Percentiles rank a stretch among this genome's conserved stretches.
Conservation (phyloP, 768 basidiomycete species). For the Leccinum subgranulosum region DNA sequence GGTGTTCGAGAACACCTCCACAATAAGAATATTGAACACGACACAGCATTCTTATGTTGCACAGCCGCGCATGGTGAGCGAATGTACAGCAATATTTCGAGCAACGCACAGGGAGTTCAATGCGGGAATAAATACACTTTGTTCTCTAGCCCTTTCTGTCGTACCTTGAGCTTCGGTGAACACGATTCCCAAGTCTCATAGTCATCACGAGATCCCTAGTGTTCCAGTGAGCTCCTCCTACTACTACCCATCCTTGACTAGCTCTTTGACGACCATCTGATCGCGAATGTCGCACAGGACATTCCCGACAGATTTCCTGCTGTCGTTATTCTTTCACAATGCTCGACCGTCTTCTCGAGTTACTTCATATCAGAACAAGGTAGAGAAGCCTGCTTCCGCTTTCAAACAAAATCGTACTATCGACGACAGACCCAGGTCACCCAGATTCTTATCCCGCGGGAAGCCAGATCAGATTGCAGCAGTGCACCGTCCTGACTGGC, state of each 20-base stretch:
- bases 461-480: background rate
- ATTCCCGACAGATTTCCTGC: background rate
- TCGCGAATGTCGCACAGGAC: background rate
- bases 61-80: background rate
- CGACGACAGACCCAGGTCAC: slow-evolving; percentile 4
- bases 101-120: background rate
- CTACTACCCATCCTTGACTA: background rate
- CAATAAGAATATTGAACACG: background rate
- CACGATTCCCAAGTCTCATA: background rate
- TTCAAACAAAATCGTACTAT: background rate
- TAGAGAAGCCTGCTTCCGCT: background rate
- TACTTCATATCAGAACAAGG: background rate
- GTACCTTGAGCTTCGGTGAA: background rate
- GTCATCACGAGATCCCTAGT: background rate
- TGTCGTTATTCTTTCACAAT: background rate
- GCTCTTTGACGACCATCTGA: background rate
- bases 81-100: no score
- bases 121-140: background rate
- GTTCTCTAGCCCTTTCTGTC: background rate
- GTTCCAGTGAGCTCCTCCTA: background rate
- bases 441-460: slow-evolving; percentile 5
- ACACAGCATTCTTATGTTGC: background rate
- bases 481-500: background rate
- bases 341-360: background rate
- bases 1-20: background rate